Evolutionary conservation across 1,284 basidiomycete species (phyloP).

Genomic region (Macrocybe sp.): DNA sequence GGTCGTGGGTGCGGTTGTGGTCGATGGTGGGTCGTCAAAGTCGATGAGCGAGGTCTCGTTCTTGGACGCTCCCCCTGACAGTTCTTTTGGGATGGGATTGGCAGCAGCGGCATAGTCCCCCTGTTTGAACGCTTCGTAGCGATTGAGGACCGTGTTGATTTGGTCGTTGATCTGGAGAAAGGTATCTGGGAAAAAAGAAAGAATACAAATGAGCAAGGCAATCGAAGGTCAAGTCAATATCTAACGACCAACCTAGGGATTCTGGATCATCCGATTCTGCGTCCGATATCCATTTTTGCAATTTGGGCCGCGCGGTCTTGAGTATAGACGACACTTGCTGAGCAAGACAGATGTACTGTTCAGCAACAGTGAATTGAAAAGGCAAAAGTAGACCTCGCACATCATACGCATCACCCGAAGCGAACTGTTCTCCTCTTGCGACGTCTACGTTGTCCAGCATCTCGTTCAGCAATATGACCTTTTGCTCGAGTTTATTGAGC

Average conservation of each 20-base stretch:
- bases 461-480: constrained; percentile 92
- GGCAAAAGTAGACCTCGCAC: constrained; percentile 37
- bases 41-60: constrained; percentile 61
- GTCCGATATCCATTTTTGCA: constrained; percentile 99
- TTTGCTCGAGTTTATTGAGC: constrained; percentile 91
- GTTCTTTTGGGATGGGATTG: constrained; percentile 59
- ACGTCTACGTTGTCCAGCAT: constrained; percentile 92
- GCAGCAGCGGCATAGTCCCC: constrained; percentile 75
- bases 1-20: constrained; percentile 13
- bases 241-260: constrained; percentile 64
- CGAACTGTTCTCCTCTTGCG: constrained; percentile 66
- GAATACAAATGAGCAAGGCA: neutral
- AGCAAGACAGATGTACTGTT: constrained; percentile 2
- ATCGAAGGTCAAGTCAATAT: neutral
- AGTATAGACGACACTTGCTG: constrained; percentile 91
- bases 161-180: constrained; percentile 96
- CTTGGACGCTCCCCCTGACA: constrained; percentile 26
- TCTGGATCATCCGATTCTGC: constrained; percentile 80
- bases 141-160: constrained; percentile 87
- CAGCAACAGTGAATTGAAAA: constrained; percentile 1
- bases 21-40: constrained; percentile 42
- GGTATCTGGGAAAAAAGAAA: constrained; percentile 54
- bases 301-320: constrained; percentile 82
- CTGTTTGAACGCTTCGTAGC: constrained; percentile 89
- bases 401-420: constrained; percentile 92